Base-by-base conservation (phyloP, 2,329 filamentous ascomycete species). In the Alternaria ethzedia region DNA sequence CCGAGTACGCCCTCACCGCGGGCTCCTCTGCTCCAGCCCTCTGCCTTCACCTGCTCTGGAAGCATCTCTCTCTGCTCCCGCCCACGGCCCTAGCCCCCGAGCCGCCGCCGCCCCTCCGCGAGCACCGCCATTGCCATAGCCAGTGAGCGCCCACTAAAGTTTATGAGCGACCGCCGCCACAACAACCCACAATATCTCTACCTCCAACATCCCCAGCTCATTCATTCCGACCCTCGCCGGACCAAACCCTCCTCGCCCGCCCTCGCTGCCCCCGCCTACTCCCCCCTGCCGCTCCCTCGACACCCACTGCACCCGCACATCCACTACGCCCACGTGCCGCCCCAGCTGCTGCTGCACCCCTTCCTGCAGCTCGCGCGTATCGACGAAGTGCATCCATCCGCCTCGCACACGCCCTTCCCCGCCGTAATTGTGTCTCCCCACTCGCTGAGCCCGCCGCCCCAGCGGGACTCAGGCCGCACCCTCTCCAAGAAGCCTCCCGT, bases 391-490 rank as follows among this genome's bases (percentile, higher is more conserved):
- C 73, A 70, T 36, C 66, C 65, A 59, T 61, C 59, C 58, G 49
- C 63, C 66, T 61, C 64, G 60, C 62, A 66, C 59, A 67, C 70
- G 57, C 63, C 68, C 50, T 56, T 67, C 32, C 71, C 77, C 68
- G 72, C 78, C 78, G 75, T 77, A 76, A 79, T 73, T 73, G 77
- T 80, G 78, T 80, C 78, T 78, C 75, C 73, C 69, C 71, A 76
- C 71, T 75, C 67, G 51, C 67, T 71, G 68, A 72, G 70, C 72
- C 75, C 77, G 73, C 72, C 72, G 45, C 64, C 70, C 50, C 71
- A 75, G 75, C 75, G 77, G 75, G 75, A 77, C 65, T 65, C 69
- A 61, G 65, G 72, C 66, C 71, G 70, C 65, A 57, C 71, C 59
- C 62, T 67, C 64, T 69, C 70, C 65, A 78, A 77, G 67, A 78